phyloP scores from a whole-genome alignment of 2,329 filamentous ascomycete species.

The Colletotrichum eleusines region DNA sequence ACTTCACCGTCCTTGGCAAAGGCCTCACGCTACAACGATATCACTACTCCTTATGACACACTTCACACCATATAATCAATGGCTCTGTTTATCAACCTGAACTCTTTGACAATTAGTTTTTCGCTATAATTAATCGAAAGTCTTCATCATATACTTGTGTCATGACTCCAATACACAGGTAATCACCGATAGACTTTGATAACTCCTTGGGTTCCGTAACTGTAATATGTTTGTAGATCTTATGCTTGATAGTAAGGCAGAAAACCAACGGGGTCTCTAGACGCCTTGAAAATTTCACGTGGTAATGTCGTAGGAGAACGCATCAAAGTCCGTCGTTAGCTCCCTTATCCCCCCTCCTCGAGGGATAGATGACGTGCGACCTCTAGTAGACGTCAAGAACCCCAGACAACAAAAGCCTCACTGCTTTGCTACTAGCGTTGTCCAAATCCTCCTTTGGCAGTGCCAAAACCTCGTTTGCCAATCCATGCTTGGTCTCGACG shows the following conservation, averaged over 20 bases:
- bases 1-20: too few species aligned
- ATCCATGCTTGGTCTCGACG: slow-evolving; percentile 53
- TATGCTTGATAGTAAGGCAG: neutral
- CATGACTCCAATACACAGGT: neutral
- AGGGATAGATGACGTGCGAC: too few species aligned
- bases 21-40: too few species aligned
- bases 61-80: too few species aligned
- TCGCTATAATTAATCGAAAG: neutral
- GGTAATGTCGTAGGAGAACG: neutral
- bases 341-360: neutral
- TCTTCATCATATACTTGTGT: neutral
- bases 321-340: neutral
- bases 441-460: slow-evolving; percentile 71
- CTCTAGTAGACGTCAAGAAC: slow-evolving; percentile 1
- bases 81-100: too few species aligned
- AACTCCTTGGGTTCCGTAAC: neutral
- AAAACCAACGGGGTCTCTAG: accelerated
- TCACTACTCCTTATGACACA: too few species aligned
- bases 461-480: slow-evolving; percentile 65
- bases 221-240: neutral
- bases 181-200: neutral
- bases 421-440: slow-evolving; percentile 61
- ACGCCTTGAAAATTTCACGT: neutral
- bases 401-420: slow-evolving; percentile 53
- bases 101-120: neutral